Base-by-base conservation (phyloP, 2,329 filamentous ascomycete genomes). In the Phaeosphaeria sp. region DNA sequence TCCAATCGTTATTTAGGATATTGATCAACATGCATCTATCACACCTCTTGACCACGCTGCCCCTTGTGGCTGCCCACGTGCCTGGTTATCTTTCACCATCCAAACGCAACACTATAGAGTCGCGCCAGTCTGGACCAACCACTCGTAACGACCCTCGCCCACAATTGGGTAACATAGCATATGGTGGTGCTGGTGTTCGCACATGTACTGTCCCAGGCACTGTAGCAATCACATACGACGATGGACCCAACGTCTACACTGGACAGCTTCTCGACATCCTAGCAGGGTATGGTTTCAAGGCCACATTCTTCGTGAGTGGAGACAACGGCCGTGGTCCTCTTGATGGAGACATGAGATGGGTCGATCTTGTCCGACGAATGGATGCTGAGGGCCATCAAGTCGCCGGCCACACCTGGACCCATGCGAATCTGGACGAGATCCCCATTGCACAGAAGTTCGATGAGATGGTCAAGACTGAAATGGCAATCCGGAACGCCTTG, bases 191-290 rank as follows among this genome's bases (percentile, higher is more conserved):
- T 5, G 81, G 82, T 11, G 84, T 89, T 57, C 84, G 83, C 60
- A 74, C 80, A 55, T 86, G 84, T 62, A 74, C 73, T n/a, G 55
- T 49, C 1, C 77, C 81, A 2, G 85, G 86, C 50, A 84, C 84
- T 7, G 81, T 90, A 63, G 87, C 87, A 17, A 72, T 90, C 52
- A 89, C 87, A 0, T 89, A 84, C 61, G 87, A 89, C 63, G 87
- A 89, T 68, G 87, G 87, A 0, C 87, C 87, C 9, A 50, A 60
- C 7, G 84, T 84, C 58, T 89, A 86, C 71, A 90, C 87, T 0
- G 74, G 75, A 23, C 81, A 86, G 56, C 80, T 90, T 13, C 80
- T 89, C 6, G 83, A 89, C 65, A 79, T 87, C 49, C 79, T 90
- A 21, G 80, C 82, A 55, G 78, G 75, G 21, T 87, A 88, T 66